A percentile compares a stretch with the other conserved stretches of the same genome.
phyloP scores from a whole-genome alignment of 108 stramenopile species.

The Skeletonema menzelii region DNA sequence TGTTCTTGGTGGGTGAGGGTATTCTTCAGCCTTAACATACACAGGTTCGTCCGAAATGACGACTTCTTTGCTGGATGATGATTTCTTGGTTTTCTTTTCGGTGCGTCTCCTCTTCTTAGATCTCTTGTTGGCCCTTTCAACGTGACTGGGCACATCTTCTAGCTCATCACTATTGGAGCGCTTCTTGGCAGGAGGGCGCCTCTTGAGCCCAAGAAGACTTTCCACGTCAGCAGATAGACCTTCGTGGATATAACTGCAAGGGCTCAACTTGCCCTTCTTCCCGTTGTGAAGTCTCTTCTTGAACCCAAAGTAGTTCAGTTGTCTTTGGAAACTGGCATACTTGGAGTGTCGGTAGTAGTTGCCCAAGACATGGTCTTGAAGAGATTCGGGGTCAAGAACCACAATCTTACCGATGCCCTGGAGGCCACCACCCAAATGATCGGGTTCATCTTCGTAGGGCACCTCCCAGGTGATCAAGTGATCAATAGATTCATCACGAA shows the following conservation, averaged over 20 bases:
- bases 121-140: neutral
- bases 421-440: conserved; percentile 25
- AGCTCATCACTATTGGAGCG: neutral
- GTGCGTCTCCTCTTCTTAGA: conserved; percentile 8
- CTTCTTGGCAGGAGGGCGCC: conserved; percentile 32
- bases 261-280: conserved; percentile 52
- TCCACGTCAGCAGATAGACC: conserved; percentile 24
- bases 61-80: conserved; percentile 4
- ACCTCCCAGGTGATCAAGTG: conserved; percentile 40
- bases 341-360: conserved; percentile 52
- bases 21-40: conserved; percentile 18
- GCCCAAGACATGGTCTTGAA: conserved; percentile 35
- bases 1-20: neutral
- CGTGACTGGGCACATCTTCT: conserved; percentile 1
- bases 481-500: conserved; percentile 31
- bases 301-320: conserved; percentile 53
- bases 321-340: conserved; percentile 46
- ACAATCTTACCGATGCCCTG: conserved; percentile 54
- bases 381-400: conserved; percentile 69
- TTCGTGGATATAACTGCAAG: conserved; percentile 53
- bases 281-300: conserved; percentile 41
- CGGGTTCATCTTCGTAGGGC: conserved; percentile 25
- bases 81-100: conserved; percentile 3
- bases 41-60: neutral
- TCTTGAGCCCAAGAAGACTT: conserved; percentile 43